phyloP scores from a whole-genome alignment of 2,329 filamentous ascomycete species.

The Paramyrothecium sp. region DNA sequence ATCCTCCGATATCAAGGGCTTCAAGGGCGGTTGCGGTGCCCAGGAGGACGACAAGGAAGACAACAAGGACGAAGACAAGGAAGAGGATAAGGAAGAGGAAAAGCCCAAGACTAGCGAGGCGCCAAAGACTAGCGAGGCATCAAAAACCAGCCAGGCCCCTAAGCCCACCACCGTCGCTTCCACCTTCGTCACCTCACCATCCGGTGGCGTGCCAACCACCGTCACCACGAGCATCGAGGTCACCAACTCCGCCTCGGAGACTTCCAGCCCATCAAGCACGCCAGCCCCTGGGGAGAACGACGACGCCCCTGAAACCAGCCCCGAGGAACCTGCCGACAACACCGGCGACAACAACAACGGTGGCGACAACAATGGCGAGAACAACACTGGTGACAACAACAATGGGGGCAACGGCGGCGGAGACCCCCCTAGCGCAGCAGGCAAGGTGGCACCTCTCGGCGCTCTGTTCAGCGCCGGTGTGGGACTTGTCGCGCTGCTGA shows the following conservation, averaged over 20 bases:
- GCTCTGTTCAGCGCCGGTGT: neutral
- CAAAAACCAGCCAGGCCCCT: neutral
- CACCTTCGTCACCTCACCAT: neutral
- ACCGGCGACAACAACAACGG: neutral
- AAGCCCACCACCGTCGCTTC: neutral
- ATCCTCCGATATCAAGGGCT: conserved; percentile 8
- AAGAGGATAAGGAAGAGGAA: neutral
- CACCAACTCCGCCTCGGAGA: neutral
- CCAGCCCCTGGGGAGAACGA: too few relatives aligned
- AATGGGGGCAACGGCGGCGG: neutral
- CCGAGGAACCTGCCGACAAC: neutral
- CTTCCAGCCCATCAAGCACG: too few relatives aligned
- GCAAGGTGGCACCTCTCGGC: neutral
- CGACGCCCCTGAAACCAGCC: neutral
- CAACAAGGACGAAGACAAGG: neutral
- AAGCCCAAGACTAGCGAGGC: neutral
- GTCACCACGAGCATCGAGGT: neutral
- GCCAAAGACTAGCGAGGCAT: neutral
- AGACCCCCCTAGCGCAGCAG: neutral
- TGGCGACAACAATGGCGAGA: neutral
- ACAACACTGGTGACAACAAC: neutral
- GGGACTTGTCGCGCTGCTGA: neutral
- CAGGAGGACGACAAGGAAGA: neutral
- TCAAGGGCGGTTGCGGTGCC: conserved; percentile 12
- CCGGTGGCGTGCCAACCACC: neutral